phyloP scores from a whole-genome alignment of 495 filamentous ascomycete species.

The Jackrogersella multiformis region DNA sequence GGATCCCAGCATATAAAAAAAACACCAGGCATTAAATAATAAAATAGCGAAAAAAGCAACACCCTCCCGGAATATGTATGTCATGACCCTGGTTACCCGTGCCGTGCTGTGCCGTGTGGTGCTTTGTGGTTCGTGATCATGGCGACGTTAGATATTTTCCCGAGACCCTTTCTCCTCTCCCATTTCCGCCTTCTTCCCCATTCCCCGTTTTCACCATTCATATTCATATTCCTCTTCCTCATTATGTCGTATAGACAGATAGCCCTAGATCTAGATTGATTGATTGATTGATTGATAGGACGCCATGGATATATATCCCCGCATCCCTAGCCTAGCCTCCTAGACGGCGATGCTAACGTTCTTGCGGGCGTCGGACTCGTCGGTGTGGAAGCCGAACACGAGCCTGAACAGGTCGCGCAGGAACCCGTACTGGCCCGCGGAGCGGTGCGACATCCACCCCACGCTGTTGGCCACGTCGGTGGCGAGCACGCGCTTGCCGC shows the following conservation, averaged over 20 bases:
- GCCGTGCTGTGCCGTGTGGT: background rate
- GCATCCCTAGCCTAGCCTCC: background rate
- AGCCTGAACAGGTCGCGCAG: constrained; percentile 80
- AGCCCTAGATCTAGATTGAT: too few relatives aligned
- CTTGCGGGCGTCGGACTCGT: constrained; percentile 71
- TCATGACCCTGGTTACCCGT: background rate
- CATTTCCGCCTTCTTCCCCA: too few relatives aligned
- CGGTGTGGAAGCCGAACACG: constrained; percentile 84
- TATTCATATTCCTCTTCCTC: background rate
- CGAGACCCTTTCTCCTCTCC: too few relatives aligned
- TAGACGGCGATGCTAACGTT: constrained; percentile 59
- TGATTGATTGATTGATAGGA: too few relatives aligned
- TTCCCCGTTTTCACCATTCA: too few relatives aligned
- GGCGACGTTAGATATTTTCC: background rate
- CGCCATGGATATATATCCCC: too few relatives aligned
- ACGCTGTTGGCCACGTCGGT: constrained; percentile 79
- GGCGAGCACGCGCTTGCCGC: constrained; percentile 68
- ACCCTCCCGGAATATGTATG: background rate
- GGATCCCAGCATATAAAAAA: too few relatives aligned
- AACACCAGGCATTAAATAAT: constrained; percentile 14
- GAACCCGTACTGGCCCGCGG: constrained; percentile 69
- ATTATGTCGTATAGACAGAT: background rate
- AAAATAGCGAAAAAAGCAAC: background rate
- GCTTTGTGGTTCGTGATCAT: background rate
- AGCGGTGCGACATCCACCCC: constrained; percentile 67